Evolutionary conservation across 441 rosid genomes (phyloP).

Genomic region (Pelargonium citronellum): DNA sequence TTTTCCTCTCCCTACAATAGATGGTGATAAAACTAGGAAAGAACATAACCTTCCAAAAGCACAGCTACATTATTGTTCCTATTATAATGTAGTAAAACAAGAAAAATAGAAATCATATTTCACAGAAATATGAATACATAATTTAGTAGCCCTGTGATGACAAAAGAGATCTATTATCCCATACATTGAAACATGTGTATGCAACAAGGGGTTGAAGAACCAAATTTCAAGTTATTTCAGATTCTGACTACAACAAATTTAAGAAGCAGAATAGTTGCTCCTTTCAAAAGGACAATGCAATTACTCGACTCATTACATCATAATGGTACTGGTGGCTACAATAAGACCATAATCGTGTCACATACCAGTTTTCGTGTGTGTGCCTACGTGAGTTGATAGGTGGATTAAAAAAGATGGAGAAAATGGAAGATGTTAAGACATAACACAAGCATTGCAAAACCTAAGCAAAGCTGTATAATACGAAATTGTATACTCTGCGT

Average conservation of each 20-base stretch:
- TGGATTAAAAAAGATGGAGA: neutral
- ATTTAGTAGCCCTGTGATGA: neutral
- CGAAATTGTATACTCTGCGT: slow-evolving; percentile 19
- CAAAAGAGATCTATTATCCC: neutral
- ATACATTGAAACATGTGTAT: neutral
- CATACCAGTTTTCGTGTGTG: neutral
- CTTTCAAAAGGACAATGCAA: neutral
- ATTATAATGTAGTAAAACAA: neutral
- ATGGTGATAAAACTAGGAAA: neutral
- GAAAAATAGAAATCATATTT: neutral
- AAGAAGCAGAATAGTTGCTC: neutral
- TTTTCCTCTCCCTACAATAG: neutral
- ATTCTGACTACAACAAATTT: neutral
- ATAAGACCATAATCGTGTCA: neutral
- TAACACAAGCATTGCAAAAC: neutral
- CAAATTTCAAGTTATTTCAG: neutral
- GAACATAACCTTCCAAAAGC: neutral
- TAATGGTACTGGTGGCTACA: too few relatives aligned
- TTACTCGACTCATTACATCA: too few relatives aligned
- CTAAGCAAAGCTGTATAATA: neutral
- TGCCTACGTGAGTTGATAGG: neutral
- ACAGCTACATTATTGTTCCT: neutral
- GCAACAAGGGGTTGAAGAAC: too few relatives aligned
- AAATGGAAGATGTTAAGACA: neutral
- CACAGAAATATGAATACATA: neutral